phyloP scores from a whole-genome alignment of 2,329 filamentous ascomycete species.

The Raffaelea deltoideospora region DNA sequence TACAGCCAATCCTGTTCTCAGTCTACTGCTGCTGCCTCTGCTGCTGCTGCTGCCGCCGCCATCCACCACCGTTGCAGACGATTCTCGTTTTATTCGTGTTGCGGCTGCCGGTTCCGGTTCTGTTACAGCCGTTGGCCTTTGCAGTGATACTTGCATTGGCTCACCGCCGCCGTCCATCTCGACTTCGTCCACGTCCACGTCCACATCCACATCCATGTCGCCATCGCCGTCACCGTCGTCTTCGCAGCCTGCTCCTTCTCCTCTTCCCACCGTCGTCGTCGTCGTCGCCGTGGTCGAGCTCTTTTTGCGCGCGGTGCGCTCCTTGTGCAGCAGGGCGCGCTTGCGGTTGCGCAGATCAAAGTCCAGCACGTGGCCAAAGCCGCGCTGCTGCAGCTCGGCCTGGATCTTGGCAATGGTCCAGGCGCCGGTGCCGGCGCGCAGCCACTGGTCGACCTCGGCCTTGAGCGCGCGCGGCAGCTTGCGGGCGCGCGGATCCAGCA shows the following conservation, averaged over 20 bases:
- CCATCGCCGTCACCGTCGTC: too few relatives aligned
- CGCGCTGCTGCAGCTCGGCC: conserved; percentile 18
- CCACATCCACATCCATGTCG: too few relatives aligned
- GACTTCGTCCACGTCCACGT: too few relatives aligned
- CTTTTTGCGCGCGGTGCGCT: conserved; percentile 7
- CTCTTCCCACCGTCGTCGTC: too few relatives aligned
- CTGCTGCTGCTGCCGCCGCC: neutral
- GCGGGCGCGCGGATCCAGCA: conserved; percentile 19
- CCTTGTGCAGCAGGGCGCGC: conserved; percentile 15
- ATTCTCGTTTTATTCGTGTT: too few relatives aligned
- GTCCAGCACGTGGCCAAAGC: conserved; percentile 20
- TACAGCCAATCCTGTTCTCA: neutral
- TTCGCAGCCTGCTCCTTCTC: neutral
- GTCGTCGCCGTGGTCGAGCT: too few relatives aligned
- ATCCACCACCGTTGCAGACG: too few relatives aligned
- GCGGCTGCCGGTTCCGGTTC: too few relatives aligned
- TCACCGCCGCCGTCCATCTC: too few relatives aligned
- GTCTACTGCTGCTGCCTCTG: neutral
- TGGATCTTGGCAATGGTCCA: conserved; percentile 20
- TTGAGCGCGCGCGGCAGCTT: conserved; percentile 17
- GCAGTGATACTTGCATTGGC: too few relatives aligned
- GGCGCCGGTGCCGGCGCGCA: conserved; percentile 7
- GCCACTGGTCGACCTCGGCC: conserved; percentile 19
- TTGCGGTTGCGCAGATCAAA: conserved; percentile 22
- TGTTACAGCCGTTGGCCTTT: too few relatives aligned